Base-by-base conservation (phyloP, 2,329 filamentous ascomycete species). In the Cordyceps cateniannulata region DNA sequence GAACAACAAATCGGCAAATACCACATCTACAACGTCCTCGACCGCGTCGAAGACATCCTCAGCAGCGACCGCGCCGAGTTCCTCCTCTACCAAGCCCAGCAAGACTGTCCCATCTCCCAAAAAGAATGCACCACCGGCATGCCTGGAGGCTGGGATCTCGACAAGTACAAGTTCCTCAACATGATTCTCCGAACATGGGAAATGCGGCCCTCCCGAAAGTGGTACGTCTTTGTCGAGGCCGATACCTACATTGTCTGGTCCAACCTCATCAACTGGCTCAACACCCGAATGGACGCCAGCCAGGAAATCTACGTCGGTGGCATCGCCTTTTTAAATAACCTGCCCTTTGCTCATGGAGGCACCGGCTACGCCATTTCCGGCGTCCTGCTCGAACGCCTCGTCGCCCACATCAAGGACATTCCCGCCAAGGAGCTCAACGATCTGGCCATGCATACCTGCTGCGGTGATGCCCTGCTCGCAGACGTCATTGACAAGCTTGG, bases 131-230 rank as follows among this genome's bases (percentile, higher is more conserved):
- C 68, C 0, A 60, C 61, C 9, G 66, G 66, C 7, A 67, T 71
- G 64, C 63, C 66, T 59, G 74, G 70, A 47, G 76, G 74, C 12
- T 85, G 82, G 81, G 76, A 76, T 55, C 71, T 86, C 63, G 83
- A 86, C 69, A 85, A 84, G 72, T 85, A 83, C 73, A 86, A 85
- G 70, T 84, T 83, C 67, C 70, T 85, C 52, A 81, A 82, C 64
- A 84, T 85, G 74, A 74, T 84, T 48, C 75, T 82, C 66, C 78
- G 82, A 61, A 77, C 82, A 1, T 85, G 81, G 76, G 73, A 75
- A 49, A 75, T 81, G 75, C 78, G 81, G 3, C 82, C 82, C 3
- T 70, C 76, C 45, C 75, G 70, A 51, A 78, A 83, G 60, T 86
- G 83, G 82, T 86, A 84, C 66, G 76, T 85, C 59, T 85, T 85